phyloP scores from a whole-genome alignment of 148 eudicot species.

The Rhododendron kiyosumense region DNA sequence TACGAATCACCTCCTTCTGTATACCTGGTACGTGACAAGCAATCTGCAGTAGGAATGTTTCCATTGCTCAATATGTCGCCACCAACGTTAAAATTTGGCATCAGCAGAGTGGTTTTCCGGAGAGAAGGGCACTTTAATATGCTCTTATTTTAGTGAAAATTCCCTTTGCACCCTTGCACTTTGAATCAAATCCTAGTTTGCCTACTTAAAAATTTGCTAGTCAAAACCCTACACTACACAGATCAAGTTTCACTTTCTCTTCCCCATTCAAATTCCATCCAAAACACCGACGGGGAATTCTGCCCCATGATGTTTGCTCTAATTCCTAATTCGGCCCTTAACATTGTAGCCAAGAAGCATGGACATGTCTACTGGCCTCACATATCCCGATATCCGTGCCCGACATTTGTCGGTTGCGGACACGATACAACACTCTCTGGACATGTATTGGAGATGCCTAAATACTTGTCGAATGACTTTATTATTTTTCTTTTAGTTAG shows the following conservation, averaged over 20 bases:
- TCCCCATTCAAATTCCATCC: not conserved
- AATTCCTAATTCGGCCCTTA: not conserved
- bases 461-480: too few relatives aligned
- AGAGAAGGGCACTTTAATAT: not conserved
- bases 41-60: not conserved
- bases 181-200: not conserved
- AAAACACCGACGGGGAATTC: not conserved
- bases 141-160: not conserved
- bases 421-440: too few relatives aligned
- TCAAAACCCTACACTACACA: not conserved
- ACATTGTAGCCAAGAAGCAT: not conserved
- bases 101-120: not conserved
- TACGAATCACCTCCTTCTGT: not conserved
- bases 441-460: too few relatives aligned
- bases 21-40: not conserved
- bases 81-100: not conserved
- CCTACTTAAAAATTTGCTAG: not conserved
- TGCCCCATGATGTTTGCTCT: not conserved
- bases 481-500: too few relatives aligned
- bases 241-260: not conserved
- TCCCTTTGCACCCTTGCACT: slow-evolving; percentile 4
- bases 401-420: too few relatives aligned
- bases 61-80: not conserved
- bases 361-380: too few relatives aligned
- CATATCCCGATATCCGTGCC: too few relatives aligned